Evolutionary conservation across 805 yeast species (phyloP).

Genomic region (Hanseniaspora lindneri): DNA sequence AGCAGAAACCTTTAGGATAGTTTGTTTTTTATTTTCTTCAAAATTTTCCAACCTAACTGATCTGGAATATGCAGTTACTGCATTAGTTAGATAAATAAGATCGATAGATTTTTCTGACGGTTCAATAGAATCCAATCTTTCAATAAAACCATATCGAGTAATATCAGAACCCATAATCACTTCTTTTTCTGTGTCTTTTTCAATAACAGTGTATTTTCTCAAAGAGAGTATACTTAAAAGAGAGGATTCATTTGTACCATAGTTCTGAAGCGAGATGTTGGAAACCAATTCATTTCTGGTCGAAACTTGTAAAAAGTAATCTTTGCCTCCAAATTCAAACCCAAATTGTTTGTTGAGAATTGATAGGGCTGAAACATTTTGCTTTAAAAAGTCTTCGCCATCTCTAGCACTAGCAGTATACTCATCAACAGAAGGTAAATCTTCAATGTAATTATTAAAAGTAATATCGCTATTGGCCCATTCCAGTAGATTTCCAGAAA

Average conservation of each 20-base stretch:
- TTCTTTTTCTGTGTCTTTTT: not conserved
- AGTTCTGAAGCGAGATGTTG: conserved; percentile 30
- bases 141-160: conserved; percentile 17
- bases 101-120: conserved; percentile 5
- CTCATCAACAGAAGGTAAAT: not conserved
- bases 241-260: conserved; percentile 31
- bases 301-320: conserved; percentile 18
- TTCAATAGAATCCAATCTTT: conserved; percentile 4
- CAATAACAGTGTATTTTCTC: not conserved
- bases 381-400: conserved; percentile 19
- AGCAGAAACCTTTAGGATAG: conserved; percentile 23
- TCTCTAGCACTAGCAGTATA: conserved; percentile 17
- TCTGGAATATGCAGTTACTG: conserved; percentile 22
- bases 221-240: not conserved
- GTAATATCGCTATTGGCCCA: conserved; percentile 42
- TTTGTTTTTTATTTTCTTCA: conserved; percentile 14
- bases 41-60: conserved; percentile 1
- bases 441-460: conserved; percentile 21
- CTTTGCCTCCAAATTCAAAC: conserved; percentile 2
- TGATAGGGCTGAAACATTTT: conserved; percentile 18
- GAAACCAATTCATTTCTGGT: conserved; percentile 29
- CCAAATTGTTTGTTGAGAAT: conserved; percentile 5
- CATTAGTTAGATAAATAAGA: conserved; percentile 24
- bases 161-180: conserved; percentile 10
- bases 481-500: conserved; percentile 43